phyloP scores from a whole-genome alignment of 331 rosid species.

The Ulmus americana region DNA sequence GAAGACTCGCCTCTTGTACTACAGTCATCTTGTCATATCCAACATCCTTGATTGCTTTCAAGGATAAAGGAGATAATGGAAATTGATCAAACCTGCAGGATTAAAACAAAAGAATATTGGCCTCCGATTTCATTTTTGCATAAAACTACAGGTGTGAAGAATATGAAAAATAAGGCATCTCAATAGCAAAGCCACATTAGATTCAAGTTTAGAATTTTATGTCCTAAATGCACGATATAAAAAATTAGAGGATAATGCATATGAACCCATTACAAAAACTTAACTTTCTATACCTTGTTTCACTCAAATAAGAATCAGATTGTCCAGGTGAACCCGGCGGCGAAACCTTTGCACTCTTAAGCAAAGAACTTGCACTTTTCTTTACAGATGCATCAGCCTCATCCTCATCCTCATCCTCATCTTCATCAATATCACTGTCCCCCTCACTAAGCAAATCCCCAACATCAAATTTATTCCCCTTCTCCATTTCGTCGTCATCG shows the following conservation, averaged over 20 bases:
- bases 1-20: slow-evolving; percentile 97
- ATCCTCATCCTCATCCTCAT: slow-evolving; percentile 19
- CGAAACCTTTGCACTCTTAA: slow-evolving; percentile 22
- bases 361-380: slow-evolving; percentile 39
- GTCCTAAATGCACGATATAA: too few relatives aligned
- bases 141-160: slow-evolving; percentile 1
- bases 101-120: slow-evolving; percentile 21
- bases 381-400: slow-evolving; percentile 17
- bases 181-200: too few relatives aligned
- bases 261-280: neutral
- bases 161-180: neutral
- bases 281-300: slow-evolving; percentile 43
- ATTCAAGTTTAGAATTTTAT: too few relatives aligned
- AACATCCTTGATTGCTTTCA: slow-evolving; percentile 82
- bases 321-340: slow-evolving; percentile 36
- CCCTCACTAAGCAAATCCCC: slow-evolving; percentile 45
- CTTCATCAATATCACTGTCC: slow-evolving; percentile 37
- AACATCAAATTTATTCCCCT: slow-evolving; percentile 26
- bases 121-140: neutral
- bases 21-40: slow-evolving; percentile 94
- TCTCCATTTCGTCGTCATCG: slow-evolving; percentile 32
- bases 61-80: slow-evolving; percentile 61
- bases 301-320: slow-evolving; percentile 71
- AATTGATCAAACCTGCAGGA: slow-evolving; percentile 70
- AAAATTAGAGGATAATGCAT: too few relatives aligned